A percentile compares a stretch with the other conserved stretches of the same genome.
Conservation (phyloP, 2,329 filamentous ascomycete genomes). For the Zymoseptoria crescenta region DNA sequence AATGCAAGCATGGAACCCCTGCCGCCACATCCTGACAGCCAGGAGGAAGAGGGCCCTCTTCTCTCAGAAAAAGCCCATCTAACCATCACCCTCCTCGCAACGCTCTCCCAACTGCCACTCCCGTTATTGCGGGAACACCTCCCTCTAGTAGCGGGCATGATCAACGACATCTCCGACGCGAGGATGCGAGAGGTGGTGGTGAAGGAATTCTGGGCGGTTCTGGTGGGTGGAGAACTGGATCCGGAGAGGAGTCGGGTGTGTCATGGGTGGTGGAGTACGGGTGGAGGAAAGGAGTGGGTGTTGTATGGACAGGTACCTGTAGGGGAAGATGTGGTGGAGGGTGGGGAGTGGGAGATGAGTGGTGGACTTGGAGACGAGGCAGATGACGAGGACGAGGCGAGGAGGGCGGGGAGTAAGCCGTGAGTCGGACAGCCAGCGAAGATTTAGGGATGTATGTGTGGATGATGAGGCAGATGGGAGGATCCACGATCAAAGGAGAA, state of each 20-base stretch:
- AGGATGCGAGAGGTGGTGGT: slow-evolving; percentile 57
- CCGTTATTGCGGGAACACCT: slow-evolving; percentile 73
- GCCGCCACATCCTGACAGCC: slow-evolving; percentile 32
- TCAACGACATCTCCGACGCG: slow-evolving; percentile 56
- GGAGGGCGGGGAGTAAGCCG: neutral
- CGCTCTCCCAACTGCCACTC: slow-evolving; percentile 65
- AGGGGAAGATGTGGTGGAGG: slow-evolving; percentile 19
- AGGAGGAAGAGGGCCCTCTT: slow-evolving; percentile 16
- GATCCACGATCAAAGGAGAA: neutral
- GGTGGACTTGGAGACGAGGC: slow-evolving; percentile 31
- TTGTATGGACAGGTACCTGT: slow-evolving; percentile 36
- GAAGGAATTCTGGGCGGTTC: slow-evolving; percentile 68
- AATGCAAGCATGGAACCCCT: slow-evolving; percentile 43
- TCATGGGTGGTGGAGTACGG: slow-evolving; percentile 77
- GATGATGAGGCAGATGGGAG: too few relatives aligned
- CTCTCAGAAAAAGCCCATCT: slow-evolving; percentile 75
- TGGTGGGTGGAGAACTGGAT: slow-evolving; percentile 77
- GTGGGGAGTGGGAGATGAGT: slow-evolving; percentile 42
- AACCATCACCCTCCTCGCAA: slow-evolving; percentile 68
- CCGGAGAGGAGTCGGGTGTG: slow-evolving; percentile 71
- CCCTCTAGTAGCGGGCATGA: slow-evolving; percentile 57
- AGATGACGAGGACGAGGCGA: slow-evolving; percentile 6
- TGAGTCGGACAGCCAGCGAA: neutral
- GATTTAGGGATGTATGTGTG: too few relatives aligned
- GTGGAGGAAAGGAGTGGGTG: slow-evolving; percentile 51